Conservation (phyloP, 1,284 basidiomycete genomes). For the Melampsora americana region DNA sequence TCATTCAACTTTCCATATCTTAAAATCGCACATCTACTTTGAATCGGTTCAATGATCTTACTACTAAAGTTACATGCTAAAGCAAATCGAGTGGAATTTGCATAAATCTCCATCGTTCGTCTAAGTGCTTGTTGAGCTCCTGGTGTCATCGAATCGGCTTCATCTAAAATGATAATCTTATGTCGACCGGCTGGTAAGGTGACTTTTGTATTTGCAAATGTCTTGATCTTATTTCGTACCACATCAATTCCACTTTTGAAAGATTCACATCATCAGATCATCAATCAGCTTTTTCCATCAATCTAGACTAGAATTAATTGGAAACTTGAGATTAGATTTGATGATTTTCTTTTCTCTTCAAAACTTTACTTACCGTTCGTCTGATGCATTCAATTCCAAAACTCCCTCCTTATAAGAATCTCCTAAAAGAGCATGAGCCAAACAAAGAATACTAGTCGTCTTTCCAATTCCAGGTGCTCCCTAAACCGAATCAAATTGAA, state of each 20-base stretch:
- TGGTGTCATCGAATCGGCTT: conserved; percentile 98
- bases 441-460: conserved; percentile 95
- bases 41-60: conserved; percentile 99
- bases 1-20: conserved; percentile 87
- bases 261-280: too few species aligned
- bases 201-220: conserved; percentile 97
- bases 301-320: too few species aligned
- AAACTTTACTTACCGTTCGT: conserved; percentile 80
- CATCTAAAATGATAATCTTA: conserved; percentile 97
- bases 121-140: conserved; percentile 97
- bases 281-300: too few species aligned
- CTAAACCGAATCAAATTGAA: conserved; percentile 58
- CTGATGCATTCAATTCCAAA: conserved; percentile 93
- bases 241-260: conserved; percentile 89
- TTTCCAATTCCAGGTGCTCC: conserved; percentile 98
- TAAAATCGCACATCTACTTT: conserved; percentile 93
- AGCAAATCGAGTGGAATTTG: conserved; percentile 96
- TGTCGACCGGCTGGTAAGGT: conserved; percentile 92
- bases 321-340: too few species aligned
- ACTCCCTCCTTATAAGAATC: conserved; percentile 98
- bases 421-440: conserved; percentile 90
- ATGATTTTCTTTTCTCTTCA: too few species aligned
- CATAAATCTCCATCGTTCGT: conserved; percentile 98
- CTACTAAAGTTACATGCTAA: conserved; percentile 99
- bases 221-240: conserved; percentile 97